Conservation (phyloP, 345 rosid species). For the Psidium guajava region DNA sequence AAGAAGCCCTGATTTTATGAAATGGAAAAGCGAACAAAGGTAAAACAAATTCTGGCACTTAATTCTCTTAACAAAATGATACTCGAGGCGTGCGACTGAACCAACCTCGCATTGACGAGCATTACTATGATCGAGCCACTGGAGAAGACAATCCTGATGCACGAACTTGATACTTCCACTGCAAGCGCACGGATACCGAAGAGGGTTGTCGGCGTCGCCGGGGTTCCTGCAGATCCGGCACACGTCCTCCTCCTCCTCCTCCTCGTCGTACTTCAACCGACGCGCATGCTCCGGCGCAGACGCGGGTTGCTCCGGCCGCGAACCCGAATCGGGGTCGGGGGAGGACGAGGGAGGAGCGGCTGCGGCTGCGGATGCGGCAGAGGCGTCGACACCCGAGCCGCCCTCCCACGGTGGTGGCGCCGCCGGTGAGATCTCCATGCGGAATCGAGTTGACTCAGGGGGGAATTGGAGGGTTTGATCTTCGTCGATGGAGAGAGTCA, state of each 20-base stretch:
- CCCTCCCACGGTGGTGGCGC: conserved; percentile 9
- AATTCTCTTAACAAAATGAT: background rate
- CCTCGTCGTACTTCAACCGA: conserved; percentile 21
- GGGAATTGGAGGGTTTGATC: background rate
- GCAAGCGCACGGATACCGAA: conserved; percentile 93
- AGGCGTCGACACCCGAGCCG: conserved; percentile 2
- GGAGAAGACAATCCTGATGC: conserved; percentile 96
- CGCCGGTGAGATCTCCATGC: conserved; percentile 45
- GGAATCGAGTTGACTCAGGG: background rate
- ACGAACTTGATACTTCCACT: conserved; percentile 98
- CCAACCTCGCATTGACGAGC: conserved; percentile 99
- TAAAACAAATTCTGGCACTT: background rate
- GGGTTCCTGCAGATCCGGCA: conserved; percentile 99
- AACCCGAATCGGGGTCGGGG: background rate
- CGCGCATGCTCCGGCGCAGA: background rate
- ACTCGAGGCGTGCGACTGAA: background rate
- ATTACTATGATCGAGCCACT: conserved; percentile 98
- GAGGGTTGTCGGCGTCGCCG: conserved; percentile 85
- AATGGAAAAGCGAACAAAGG: background rate
- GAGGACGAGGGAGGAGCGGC: background rate
- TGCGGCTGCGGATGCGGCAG: background rate
- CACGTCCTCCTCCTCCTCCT: conserved; percentile 91
- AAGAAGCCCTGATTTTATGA: background rate
- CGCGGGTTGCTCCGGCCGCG: background rate
- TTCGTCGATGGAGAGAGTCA: background rate